Base-by-base conservation (phyloP, 768 basidiomycete species). In the Suillus sp. region DNA sequence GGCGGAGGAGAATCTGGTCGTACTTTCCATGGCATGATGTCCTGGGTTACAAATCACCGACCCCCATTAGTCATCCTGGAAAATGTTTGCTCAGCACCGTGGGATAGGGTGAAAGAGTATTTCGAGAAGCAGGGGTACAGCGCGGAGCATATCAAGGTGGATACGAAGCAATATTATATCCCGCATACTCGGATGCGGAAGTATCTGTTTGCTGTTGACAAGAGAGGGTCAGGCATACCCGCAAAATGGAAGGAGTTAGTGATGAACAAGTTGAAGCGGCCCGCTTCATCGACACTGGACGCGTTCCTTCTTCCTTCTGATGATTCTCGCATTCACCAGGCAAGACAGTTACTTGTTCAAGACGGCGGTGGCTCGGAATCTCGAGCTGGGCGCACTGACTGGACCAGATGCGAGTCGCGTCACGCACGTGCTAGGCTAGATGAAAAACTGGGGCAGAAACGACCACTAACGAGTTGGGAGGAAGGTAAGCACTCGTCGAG, bases 21-120 rank as follows among this genome's bases (percentile, higher is more conserved):
- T 42, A 98, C 96, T 0, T 98, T 97, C 75, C 85, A 89, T 48
- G 96, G 96, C 10, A 98, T 98, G 96, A 86, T 96, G 83, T 84
- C 85, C 35, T 98, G 94, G 93, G 91, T 97, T 50, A 83, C 81
- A 57, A 89, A 87, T 43, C 92, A 96, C 75, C 85, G 90, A 25
- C 95, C 96, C 1, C 90, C 92, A 1, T 74, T 98, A n/a, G 93
- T 97, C 69, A 91, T 98, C 67, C 81, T 97, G 22, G 96, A 98
- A 74, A 98, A 98, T 70, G 96, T 98, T 38, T 94, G 91, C 71
- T 83, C 85, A 54, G 96, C 96, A 0, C 95, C 96, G 5, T 98
- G 96, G 95, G 75, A 77, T 1, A 76, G 80, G 37, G 93, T 96
- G n/a, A 80, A 83, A 60, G 77, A 86, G 48, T 88, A 92, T 66